Conservation (phyloP, 768 basidiomycete genomes). For the Boletus huronensis region DNA sequence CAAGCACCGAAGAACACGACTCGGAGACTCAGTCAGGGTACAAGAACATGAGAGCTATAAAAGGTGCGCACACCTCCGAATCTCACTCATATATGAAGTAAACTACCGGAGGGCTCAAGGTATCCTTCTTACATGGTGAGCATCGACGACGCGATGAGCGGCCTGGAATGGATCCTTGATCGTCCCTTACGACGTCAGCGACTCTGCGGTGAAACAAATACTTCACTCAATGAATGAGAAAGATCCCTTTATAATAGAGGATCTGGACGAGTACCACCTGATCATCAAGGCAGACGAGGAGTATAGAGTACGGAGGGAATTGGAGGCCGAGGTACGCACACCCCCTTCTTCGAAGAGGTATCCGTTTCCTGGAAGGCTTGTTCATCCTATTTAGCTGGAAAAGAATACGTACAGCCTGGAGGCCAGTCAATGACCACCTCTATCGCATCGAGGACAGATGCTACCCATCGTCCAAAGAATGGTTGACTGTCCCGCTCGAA, state of each 20-base stretch:
- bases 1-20: not conserved
- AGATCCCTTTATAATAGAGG: constrained; percentile 79
- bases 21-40: not conserved
- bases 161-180: not conserved
- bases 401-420: constrained; percentile 84
- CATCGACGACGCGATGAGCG: not conserved
- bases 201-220: constrained; percentile 88
- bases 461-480: not conserved
- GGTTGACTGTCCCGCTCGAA: not conserved
- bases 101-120: constrained; percentile 36
- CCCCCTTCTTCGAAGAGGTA: not conserved
- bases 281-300: constrained; percentile 83
- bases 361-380: not conserved
- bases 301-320: constrained; percentile 63
- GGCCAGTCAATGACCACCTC: constrained; percentile 13
- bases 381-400: constrained; percentile 50
- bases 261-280: constrained; percentile 79
- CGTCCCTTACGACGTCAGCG: constrained; percentile 42
- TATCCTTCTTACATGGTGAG: constrained; percentile 65
- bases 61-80: constrained; percentile 39
- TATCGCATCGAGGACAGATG: not conserved
- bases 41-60: constrained; percentile 56
- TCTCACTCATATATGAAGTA: constrained; percentile 2
- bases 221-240: constrained; percentile 79
- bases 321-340: constrained; percentile 65